A percentile compares a stretch with the other conserved stretches of the same genome.
These are phyloP conservation scores for Blumeria graminis DNA, from an alignment of 2,329 filamentous ascomycete genomes.

Conservation along the genomic window DNA sequence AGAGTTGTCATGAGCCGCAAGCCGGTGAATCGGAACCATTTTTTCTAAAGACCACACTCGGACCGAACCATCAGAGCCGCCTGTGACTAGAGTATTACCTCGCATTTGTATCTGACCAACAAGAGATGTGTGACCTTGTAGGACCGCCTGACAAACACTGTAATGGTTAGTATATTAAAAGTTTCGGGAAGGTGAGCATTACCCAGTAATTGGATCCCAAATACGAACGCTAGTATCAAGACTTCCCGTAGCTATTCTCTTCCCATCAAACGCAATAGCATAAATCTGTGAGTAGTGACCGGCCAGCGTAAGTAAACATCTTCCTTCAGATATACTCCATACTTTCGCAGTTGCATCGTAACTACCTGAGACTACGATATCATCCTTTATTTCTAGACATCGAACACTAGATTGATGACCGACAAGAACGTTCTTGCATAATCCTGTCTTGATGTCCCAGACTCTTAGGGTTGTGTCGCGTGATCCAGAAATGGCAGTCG, in stretches of 20 bases:
- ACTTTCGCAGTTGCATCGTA: slow-evolving; percentile 94
- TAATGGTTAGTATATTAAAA: slow-evolving; percentile 13
- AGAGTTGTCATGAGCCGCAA: slow-evolving; percentile 94
- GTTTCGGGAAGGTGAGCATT: slow-evolving; percentile 17
- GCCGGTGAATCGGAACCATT: slow-evolving; percentile 75
- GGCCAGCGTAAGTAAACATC: slow-evolving; percentile 69
- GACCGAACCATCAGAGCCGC: slow-evolving; percentile 86
- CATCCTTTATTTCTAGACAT: slow-evolving; percentile 85
- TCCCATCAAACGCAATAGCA: slow-evolving; percentile 89
- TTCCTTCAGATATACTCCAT: slow-evolving; percentile 91
- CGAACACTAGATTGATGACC: slow-evolving; percentile 90
- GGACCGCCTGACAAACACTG: slow-evolving; percentile 44
- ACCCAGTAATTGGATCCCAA: slow-evolving; percentile 82
- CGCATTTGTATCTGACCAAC: slow-evolving; percentile 94
- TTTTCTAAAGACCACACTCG: slow-evolving; percentile 85
- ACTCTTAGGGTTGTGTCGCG: slow-evolving; percentile 83
- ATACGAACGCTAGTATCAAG: slow-evolving; percentile 91
- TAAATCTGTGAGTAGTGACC: slow-evolving; percentile 99
- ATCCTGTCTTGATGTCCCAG: slow-evolving; percentile 76
- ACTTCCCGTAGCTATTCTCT: slow-evolving; percentile 80
- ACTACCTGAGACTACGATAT: slow-evolving; percentile 91
- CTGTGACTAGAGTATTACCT: slow-evolving; percentile 81
- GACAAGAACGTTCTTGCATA: slow-evolving; percentile 76
- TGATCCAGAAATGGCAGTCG: slow-evolving; percentile 88
- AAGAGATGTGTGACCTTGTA: slow-evolving; percentile 90